phyloP scores from a whole-genome alignment of 306 rosid species.

The Urtica urens region DNA sequence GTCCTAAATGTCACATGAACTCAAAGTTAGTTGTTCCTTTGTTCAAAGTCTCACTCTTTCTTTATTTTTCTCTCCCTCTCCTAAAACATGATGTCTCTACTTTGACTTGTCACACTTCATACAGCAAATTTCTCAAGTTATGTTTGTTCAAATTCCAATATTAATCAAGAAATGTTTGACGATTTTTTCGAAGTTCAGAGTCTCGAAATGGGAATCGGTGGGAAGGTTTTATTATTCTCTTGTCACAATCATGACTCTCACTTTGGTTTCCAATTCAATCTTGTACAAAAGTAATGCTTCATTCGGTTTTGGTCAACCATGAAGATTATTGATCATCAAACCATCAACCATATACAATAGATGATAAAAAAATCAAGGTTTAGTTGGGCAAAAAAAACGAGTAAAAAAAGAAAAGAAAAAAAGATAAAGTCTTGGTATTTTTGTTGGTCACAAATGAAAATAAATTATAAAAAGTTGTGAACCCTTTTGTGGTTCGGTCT shows the following conservation, averaged over 20 bases:
- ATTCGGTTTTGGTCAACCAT: constrained; percentile 13
- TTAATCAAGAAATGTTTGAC: no score
- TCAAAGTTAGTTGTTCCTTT: no score
- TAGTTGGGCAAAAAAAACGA: background rate
- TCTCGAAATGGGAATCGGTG: no score
- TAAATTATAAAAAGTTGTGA: background rate
- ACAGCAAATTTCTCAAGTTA: no score
- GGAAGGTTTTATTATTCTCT: no score
- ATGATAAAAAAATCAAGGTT: background rate
- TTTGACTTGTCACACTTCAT: no score
- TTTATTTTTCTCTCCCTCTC: no score
- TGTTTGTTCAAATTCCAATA: no score
- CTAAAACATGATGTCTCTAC: no score
- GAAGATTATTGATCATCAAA: constrained; percentile 9
- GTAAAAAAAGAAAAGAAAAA: background rate
- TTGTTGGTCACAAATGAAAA: background rate
- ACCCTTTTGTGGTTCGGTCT: background rate
- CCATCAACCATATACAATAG: background rate
- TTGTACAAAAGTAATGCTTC: background rate
- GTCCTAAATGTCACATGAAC: no score
- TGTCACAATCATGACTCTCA: background rate
- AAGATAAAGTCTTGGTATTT: background rate
- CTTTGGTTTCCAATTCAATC: constrained; percentile 8
- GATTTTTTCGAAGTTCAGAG: no score
- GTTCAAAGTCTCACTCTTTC: no score